Evolutionary conservation across 1,284 basidiomycete genomes (phyloP), one percentile per base, ranked within the genome.

Genomic region (Ceratobasidium sp.): DNA sequence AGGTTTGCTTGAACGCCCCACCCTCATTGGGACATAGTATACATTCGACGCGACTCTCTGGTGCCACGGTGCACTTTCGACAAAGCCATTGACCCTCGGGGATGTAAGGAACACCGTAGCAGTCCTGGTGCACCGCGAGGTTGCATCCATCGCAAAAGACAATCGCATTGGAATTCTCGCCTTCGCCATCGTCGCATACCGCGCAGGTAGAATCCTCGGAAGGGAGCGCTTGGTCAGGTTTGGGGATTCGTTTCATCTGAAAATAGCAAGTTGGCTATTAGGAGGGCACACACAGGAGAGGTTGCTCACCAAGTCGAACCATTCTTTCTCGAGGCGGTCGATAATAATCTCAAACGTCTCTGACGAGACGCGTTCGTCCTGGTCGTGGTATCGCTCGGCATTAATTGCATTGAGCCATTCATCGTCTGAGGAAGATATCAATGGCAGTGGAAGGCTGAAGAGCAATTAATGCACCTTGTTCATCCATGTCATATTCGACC

Each of bases 121-220:
- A 99, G 84, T 99, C 97, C 89, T 99, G 98, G 86, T 99, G 98
- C 4, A 99, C 97, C 8, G 98, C 98, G 38, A 99, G 87, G 84
- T 99, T 99, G 85, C 98, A 99, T 0, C 98, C 98, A 83, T 99
- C 98, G 84, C 98, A 99, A 83, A 99, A 99, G 20, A 99, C 97
- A 81, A 99, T 99, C 6, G 97, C 98, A 83, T 99, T 99, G 78
- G 94, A 95, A 84, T 99, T 99, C 85, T 99, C 98, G 80, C 96
- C 97, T 82, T 99, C 98, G 2, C 96, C 95, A 83, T 99, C 97
- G 82, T 99, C 97, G 83, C 98, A 99, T 70, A 99, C 94, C 2
- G 96, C 94, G 84, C 98, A 99, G 0, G 94, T 95, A 1, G 96
- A 96, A 83, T 98, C 97, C 86, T 98, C 96, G 0, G 93, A 94